Evolutionary conservation across 2,329 filamentous ascomycete species (phyloP).

Genomic region (Setomelanomma holmii): DNA sequence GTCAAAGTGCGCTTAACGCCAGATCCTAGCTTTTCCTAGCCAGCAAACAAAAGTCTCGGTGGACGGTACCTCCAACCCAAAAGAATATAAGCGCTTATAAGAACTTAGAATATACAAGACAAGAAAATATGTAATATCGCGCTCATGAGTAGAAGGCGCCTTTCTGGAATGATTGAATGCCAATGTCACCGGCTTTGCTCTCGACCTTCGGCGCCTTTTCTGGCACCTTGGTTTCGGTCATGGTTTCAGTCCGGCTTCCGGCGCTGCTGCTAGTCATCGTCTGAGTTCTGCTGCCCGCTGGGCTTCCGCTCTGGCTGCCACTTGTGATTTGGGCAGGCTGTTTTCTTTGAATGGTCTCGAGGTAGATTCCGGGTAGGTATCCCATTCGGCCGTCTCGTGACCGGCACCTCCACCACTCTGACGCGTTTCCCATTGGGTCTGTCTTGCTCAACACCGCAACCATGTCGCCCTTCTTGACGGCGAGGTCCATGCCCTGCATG

Average conservation of each 20-base stretch:
- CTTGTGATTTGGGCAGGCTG: conserved; percentile 56
- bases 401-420: conserved; percentile 97
- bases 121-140: conserved; percentile 1
- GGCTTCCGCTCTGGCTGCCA: conserved; percentile 50
- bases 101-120: conserved; percentile 18
- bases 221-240: conserved; percentile 53
- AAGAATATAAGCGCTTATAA: conserved; percentile 3
- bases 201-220: conserved; percentile 58
- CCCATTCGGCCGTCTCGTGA: conserved; percentile 88
- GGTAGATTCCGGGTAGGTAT: conserved; percentile 88
- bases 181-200: conserved; percentile 69
- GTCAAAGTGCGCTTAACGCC: conserved; percentile 13
- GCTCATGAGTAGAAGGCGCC: conserved; percentile 70
- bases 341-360: conserved; percentile 74
- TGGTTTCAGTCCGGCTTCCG: conserved; percentile 51
- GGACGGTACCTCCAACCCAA: background rate
- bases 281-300: conserved; percentile 58
- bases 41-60: conserved; percentile 13
- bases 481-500: conserved; percentile 78
- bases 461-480: conserved; percentile 92
- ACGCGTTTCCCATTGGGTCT: conserved; percentile 88
- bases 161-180: conserved; percentile 74
- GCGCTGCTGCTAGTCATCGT: conserved; percentile 60
- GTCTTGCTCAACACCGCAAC: conserved; percentile 92
- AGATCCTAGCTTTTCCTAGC: conserved; percentile 32